phyloP scores from a whole-genome alignment of 805 yeast genomes.

The Yamadazyma olivae region DNA sequence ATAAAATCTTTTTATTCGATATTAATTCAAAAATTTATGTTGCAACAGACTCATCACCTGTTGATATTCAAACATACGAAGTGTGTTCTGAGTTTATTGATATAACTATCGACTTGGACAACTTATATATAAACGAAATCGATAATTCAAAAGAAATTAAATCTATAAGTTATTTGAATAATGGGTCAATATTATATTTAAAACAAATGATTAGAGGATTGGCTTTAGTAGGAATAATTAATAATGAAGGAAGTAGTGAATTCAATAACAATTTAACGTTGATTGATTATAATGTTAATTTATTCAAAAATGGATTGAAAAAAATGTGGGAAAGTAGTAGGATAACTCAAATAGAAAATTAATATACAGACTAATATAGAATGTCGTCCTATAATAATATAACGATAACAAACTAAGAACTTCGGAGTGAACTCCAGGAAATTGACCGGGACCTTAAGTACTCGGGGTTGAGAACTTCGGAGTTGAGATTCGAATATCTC shows the following conservation, averaged over 20 bases:
- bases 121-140: constrained; percentile 46
- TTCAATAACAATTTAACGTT: constrained; percentile 53
- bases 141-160: constrained; percentile 41
- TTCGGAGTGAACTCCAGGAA: no score
- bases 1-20: constrained; percentile 90
- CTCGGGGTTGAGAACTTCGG: no score
- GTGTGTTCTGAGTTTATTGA: constrained; percentile 97
- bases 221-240: constrained; percentile 82
- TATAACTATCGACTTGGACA: constrained; percentile 85
- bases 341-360: no score
- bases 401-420: no score
- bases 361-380: no score
- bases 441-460: no score
- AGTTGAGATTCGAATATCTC: no score
- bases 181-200: constrained; percentile 80
- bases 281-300: constrained; percentile 84
- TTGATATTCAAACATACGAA: constrained; percentile 92
- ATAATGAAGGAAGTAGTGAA: constrained; percentile 22
- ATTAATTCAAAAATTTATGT: constrained; percentile 89
- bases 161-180: constrained; percentile 73
- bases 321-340: constrained; percentile 56
- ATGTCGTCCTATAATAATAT: no score
- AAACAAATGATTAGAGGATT: constrained; percentile 91
- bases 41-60: constrained; percentile 95
- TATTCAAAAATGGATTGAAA: constrained; percentile 73